Evolutionary conservation across 176 grass and related monocot genomes (phyloP), one percentile per base, ranked within the genome.

Genomic region (Secale cereale): DNA sequence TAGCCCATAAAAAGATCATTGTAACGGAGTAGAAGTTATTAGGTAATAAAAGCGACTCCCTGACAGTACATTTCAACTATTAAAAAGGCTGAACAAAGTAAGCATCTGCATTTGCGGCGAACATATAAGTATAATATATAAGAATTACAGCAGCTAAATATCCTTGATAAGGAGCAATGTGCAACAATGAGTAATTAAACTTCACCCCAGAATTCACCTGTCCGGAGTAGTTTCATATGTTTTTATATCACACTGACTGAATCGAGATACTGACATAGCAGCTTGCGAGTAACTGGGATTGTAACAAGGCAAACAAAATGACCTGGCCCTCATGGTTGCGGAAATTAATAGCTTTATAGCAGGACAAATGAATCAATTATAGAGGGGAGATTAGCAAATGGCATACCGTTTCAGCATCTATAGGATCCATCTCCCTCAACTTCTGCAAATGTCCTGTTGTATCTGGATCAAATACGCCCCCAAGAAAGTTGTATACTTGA

Each of bases 321-420:
- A 31, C 31, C 27, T 17, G 23, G 12, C 70, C 35, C 76, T 65
- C 40, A 65, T 82, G 8, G 50, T 65, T 81, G 23, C 65, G 65
- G 62, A 35, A 16, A 74, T 61, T 6, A 77, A 72, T 80, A 59
- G 3, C 66, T 45, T 19, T 35, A 62, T 20, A 35, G 22, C 32
- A 70, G 3, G 39, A n/a, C n/a, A 65, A 4, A 76, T 64, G 14
- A 41, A 45, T 81, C 3, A 6, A 48, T n/a, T 61, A 36, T 15
- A 76, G 84, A 88, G 64, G 35, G 31, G 66, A 71, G 60, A 37
- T 52, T 28, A 76, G 40, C 71, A 39, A 80, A 89, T 83, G 32
- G 66, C 84, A 62, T 91, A 98, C 93, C 72, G 90, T 96, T 93
- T 98, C 93, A 90, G 87, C 70, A 80, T 98, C 89, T 76, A 98